Evolutionary conservation across 495 filamentous ascomycete species (phyloP).

Genomic region (Lasiosphaeria ovina): DNA sequence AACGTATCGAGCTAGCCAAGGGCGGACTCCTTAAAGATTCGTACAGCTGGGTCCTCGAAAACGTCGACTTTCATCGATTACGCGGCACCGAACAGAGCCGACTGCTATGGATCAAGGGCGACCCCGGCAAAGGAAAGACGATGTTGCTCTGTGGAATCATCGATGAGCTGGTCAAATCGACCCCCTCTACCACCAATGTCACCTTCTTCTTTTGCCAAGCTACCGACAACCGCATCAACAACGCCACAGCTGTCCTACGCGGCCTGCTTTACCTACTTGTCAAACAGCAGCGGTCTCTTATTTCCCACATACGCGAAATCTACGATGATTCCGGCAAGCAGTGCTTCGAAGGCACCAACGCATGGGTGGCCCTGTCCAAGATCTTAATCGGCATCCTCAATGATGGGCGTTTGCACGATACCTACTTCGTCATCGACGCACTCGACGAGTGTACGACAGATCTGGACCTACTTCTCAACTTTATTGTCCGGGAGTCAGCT

Average conservation of each 20-base stretch:
- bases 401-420: constrained; percentile 21
- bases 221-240: constrained; percentile 34
- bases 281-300: constrained; percentile 34
- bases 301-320: constrained; percentile 30
- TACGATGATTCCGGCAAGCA: constrained; percentile 28
- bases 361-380: constrained; percentile 27
- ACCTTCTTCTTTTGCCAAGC: constrained; percentile 49
- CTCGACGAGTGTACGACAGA: constrained; percentile 47
- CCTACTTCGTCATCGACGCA: constrained; percentile 46
- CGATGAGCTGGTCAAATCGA: too few species aligned
- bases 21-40: too few species aligned
- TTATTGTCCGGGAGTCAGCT: constrained; percentile 29
- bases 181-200: too few species aligned
- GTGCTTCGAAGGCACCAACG: constrained; percentile 35
- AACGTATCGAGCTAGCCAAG: too few species aligned
- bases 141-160: too few species aligned
- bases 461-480: constrained; percentile 29
- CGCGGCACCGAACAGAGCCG: too few species aligned
- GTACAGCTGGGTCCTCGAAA: too few species aligned
- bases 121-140: too few species aligned
- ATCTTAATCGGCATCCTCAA: constrained; percentile 35
- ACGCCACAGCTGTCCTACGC: constrained; percentile 38
- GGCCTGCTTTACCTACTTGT: constrained; percentile 41
- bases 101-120: too few species aligned
- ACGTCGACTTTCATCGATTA: too few species aligned